Percentiles rank a stretch among this genome's conserved stretches.
Conservation (phyloP, 495 filamentous ascomycete genomes). For the Physcia stellaris region DNA sequence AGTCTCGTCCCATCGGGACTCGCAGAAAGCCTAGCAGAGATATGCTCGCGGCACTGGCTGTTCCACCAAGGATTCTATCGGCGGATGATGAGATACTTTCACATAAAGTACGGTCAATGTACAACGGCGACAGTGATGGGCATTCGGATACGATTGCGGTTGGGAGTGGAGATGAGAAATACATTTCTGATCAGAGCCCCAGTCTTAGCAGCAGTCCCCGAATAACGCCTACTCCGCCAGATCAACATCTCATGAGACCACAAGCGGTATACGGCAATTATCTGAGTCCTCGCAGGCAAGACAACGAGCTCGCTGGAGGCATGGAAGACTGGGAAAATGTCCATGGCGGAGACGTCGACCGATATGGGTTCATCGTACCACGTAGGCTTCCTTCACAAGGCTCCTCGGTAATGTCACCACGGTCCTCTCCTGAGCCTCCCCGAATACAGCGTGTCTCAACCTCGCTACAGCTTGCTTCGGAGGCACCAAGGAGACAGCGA, state of each 20-base stretch:
- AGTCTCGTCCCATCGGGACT: slow-evolving; percentile 10
- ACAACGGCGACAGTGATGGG: slow-evolving; percentile 56
- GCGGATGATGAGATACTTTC: slow-evolving; percentile 76
- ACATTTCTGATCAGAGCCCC: neutral
- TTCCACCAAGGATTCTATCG: slow-evolving; percentile 39
- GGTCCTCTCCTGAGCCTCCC: slow-evolving; percentile 29
- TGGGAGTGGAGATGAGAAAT: slow-evolving; percentile 50
- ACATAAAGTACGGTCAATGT: slow-evolving; percentile 82
- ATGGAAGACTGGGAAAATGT: slow-evolving; percentile 94
- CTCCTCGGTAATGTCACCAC: slow-evolving; percentile 5
- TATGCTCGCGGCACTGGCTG: slow-evolving; percentile 15
- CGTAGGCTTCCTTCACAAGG: slow-evolving; percentile 18
- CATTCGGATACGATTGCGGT: slow-evolving; percentile 50
- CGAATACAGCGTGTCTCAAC: slow-evolving; percentile 55
- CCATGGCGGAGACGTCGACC: slow-evolving; percentile 72
- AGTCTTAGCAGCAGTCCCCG: slow-evolving; percentile 3
- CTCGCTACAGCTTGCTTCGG: slow-evolving; percentile 46
- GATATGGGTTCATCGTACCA: slow-evolving; percentile 82
- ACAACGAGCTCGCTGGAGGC: slow-evolving; percentile 60
- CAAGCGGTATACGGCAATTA: slow-evolving; percentile 2
- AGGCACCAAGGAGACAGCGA: slow-evolving; percentile 44
- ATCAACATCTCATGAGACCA: neutral
- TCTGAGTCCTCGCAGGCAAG: slow-evolving; percentile 19
- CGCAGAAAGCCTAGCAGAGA: slow-evolving; percentile 10
- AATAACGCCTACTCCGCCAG: slow-evolving; percentile 7